A percentile compares a stretch with the other conserved stretches of the same genome.
Evolutionary conservation across 2,329 filamentous ascomycete species (phyloP).

Genomic region (Raffaelea ambrosiae): DNA sequence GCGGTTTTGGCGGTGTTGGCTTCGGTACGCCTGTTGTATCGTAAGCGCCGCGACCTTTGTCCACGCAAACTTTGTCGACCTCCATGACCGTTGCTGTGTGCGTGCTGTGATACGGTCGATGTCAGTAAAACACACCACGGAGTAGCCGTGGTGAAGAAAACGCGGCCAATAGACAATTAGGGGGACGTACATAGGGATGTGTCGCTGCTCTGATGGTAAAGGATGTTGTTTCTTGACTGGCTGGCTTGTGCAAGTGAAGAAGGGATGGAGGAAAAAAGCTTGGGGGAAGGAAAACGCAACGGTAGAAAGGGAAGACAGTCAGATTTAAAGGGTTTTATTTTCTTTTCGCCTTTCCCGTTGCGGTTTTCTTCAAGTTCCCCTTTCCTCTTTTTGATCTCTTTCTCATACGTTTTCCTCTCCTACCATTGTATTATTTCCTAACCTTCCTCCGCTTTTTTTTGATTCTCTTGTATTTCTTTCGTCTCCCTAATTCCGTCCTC

Average conservation of each 20-base stretch:
- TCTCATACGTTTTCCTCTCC: neutral
- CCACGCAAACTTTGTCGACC: neutral
- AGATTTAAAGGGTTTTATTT: neutral
- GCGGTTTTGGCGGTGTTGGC: neutral
- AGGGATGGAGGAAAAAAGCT: neutral
- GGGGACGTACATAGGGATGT: neutral
- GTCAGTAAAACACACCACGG: neutral
- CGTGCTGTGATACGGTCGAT: neutral
- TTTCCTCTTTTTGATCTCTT: neutral
- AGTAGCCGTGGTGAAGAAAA: neutral
- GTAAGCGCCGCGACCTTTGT: neutral
- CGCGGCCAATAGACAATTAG: neutral
- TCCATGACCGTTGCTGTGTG: neutral
- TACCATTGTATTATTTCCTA: neutral
- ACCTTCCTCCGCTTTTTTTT: too few species aligned
- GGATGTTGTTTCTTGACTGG: too few species aligned
- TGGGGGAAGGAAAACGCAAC: neutral
- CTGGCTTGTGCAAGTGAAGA: neutral
- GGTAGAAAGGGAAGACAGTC: neutral
- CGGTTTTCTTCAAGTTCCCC: too few species aligned
- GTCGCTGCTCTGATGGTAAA: too few species aligned
- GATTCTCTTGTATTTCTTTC: neutral
- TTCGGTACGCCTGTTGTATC: neutral
- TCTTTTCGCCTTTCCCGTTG: neutral
- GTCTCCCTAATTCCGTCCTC: neutral